Base-by-base conservation (phyloP, 345 rosid species). In the Syzygium aqueum region DNA sequence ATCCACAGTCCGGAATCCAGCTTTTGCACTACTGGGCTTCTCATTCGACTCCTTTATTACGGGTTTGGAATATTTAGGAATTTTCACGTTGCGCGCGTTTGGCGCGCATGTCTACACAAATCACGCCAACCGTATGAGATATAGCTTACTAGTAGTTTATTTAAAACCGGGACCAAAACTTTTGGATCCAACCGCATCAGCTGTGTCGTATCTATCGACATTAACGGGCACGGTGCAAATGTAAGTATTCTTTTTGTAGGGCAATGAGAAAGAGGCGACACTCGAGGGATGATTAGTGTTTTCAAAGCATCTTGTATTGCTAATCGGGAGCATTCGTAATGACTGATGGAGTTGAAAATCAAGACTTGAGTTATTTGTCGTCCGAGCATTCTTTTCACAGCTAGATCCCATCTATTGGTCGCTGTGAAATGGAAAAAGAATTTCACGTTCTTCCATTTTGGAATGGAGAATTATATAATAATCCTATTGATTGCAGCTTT, bases 401-500 rank as follows among this genome's bases (percentile, higher is more conserved):
- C 17, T 21, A 21, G 15, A 84, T 84, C 7, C 28, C 53, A 84
- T 53, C 17, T 21, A 63, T 40, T 16, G 16, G 49, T 33, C 50
- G 3, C 0, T 21, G 0, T 1, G 33, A 1, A 84, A 53, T 8
- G 63, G 5, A 33, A 37, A 37, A 19, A 5, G 14, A 19, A 37
- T 37, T 73, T 2, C 46, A 2, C 2, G 0, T 53, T 40, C 50
- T 21, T 27, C 19, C 50, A 19, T 50, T 53, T 27, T 15, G 3
- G 10, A 30, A 84, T 4, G 28, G 65, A 54, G 50, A 14, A 40
- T 33, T 2, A 0, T 0, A 2, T 0, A 2, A 37, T 37, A 19
- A 73, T 73, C 25, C 2, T 33, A 6, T 10, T 2, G 23, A 37
- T 10, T 0, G 4, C 22, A 19, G 21, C 13, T 37, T 73, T 73